These are phyloP conservation scores for Aspergillus felis DNA, from an alignment of 2,329 filamentous ascomycete species.

Conservation along the genomic window DNA sequence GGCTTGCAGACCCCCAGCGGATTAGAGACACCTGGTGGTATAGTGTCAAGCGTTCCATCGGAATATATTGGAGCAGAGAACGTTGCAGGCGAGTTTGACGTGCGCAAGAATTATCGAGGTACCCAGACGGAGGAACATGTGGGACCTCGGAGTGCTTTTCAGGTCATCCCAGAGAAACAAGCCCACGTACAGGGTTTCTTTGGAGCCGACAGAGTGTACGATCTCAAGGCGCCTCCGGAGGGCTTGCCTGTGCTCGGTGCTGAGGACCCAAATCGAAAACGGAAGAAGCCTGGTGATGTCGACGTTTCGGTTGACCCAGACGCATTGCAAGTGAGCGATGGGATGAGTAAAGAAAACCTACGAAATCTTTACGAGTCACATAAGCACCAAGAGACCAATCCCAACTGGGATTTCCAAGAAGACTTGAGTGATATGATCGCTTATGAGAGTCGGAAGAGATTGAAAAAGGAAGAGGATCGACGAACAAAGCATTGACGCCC, in stretches of 20 bases:
- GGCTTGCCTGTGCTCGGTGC: constrained; percentile 71
- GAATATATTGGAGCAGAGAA: constrained; percentile 73
- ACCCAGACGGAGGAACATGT: constrained; percentile 81
- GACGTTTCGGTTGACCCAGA: constrained; percentile 91
- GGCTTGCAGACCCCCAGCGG: constrained; percentile 64
- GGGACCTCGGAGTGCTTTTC: constrained; percentile 75
- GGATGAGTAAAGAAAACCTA: constrained; percentile 80
- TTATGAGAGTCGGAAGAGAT: constrained; percentile 82
- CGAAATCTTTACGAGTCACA: constrained; percentile 72
- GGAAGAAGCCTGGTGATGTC: constrained; percentile 94
- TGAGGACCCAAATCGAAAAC: constrained; percentile 72
- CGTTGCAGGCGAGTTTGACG: constrained; percentile 80
- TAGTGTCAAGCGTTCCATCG: constrained; percentile 74
- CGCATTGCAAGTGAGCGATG: constrained; percentile 67
- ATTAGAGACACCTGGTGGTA: constrained; percentile 74
- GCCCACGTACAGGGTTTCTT: constrained; percentile 90
- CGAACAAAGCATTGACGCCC: constrained; percentile 50
- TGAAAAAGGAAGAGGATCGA: constrained; percentile 82
- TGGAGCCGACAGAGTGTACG: constrained; percentile 89
- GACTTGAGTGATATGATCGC: constrained; percentile 96
- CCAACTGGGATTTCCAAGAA: constrained; percentile 75
- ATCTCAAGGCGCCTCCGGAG: constrained; percentile 63
- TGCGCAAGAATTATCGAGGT: constrained; percentile 80
- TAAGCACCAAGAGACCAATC: constrained; percentile 62
- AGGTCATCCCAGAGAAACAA: constrained; percentile 83